Base-by-base conservation (phyloP, 495 filamentous ascomycete genomes). In the Trichoderma gamsii region DNA sequence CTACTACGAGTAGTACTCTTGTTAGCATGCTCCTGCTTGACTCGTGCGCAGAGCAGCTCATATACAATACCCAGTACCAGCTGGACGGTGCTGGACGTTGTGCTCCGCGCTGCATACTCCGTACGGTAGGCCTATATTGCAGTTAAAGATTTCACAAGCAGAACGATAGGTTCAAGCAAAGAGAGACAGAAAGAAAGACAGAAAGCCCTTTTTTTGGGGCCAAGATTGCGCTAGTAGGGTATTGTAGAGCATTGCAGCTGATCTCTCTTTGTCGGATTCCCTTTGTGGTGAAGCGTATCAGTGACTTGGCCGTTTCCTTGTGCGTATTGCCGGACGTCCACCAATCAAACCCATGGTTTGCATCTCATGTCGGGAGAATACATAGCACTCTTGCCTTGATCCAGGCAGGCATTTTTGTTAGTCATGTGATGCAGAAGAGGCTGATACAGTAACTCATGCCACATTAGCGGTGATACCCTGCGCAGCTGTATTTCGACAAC, bases 391-490 rank as follows among this genome's bases (percentile, higher is more conserved):
- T 52, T 32, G 1, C 56, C 56, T 61, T 61, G 23, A 29, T 32
- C 23, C 8, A 32, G 13, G 16, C 56, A 29, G 21, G 51, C n/a
- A 56, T 56, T 61, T 52, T 61, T 32, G 56, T 4, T 61, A 61
- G 12, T 61, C 56, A 61, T 61, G 56, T 61, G 56, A 61, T 61
- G 56, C 56, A 18, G 56, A 61, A 61, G 56, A 61, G 56, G 56
- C 56, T 61, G 56, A 61, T 61, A 23, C n/a, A n/a, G n/a, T n/a
- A 13, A 23, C 8, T 25, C 23, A 1, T 29, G 49, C 25, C 23
- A 61, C 56, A 61, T 61, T 61, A 61, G 56, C 56, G 56, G 56
- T 61, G 56, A 61, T 61, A 61, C 56, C 56, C 56, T 56, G n/a
- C n/a, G 51, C 51, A 56, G 16, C n/a, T 61, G 56, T 61, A 61